Evolutionary conservation across 352 stramenopile genomes (phyloP).

Genomic region (Globisporangium emineosum): DNA sequence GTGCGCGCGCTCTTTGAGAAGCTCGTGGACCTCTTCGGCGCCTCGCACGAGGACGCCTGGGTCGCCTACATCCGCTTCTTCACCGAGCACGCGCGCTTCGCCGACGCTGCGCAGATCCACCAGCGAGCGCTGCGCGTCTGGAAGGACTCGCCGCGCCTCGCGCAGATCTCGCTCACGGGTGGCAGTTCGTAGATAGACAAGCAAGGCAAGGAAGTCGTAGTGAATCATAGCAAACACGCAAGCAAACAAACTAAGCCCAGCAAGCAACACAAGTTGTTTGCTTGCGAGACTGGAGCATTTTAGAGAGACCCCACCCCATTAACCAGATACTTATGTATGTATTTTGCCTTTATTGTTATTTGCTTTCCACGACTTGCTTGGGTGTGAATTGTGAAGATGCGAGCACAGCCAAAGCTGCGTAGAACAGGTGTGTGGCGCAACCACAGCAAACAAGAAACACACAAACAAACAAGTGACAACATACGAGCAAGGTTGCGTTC

Average conservation of each 20-base stretch:
- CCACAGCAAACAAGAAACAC: too few relatives aligned
- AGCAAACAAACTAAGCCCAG: background rate
- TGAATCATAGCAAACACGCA: background rate
- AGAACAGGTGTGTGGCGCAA: too few relatives aligned
- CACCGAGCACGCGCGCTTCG: slow-evolving; percentile 29
- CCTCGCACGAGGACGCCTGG: slow-evolving; percentile 58
- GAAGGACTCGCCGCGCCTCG: slow-evolving; percentile 52
- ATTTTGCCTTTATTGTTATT: background rate
- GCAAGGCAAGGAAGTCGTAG: background rate
- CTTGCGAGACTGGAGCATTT: background rate
- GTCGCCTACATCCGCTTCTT: slow-evolving; percentile 74
- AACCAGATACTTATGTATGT: slow-evolving; percentile 1
- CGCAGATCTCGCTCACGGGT: slow-evolving; percentile 42
- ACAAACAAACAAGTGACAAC: background rate
- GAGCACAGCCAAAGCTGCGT: too few relatives aligned
- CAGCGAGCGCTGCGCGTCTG: slow-evolving; percentile 65
- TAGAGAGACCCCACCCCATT: background rate
- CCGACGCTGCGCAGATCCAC: slow-evolving; percentile 65
- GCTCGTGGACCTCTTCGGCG: slow-evolving; percentile 75
- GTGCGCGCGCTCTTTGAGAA: slow-evolving; percentile 80
- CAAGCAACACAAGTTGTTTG: too few relatives aligned
- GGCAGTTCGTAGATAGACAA: slow-evolving; percentile 17
- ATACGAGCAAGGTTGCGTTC: slow-evolving; percentile 4
- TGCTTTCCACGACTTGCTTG: background rate
- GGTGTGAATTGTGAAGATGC: background rate